A percentile compares a stretch with the other conserved stretches of the same genome.
Evolutionary conservation across 768 basidiomycete species (phyloP).

Genomic region (Tricholomella constricta): DNA sequence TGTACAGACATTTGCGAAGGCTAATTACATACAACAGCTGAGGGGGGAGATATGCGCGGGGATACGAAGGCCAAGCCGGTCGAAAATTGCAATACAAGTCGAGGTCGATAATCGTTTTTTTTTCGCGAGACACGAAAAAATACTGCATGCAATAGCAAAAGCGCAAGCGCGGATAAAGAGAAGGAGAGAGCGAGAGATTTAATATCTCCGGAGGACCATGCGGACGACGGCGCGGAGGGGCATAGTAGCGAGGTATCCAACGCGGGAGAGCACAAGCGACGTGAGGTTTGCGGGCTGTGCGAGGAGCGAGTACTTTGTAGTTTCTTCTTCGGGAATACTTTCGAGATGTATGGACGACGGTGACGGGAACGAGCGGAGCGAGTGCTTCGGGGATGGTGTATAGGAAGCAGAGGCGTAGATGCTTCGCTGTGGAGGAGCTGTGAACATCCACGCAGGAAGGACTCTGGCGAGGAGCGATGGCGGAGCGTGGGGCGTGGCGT

Average conservation of each 20-base stretch:
- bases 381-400: constrained; percentile 15
- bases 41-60: too few relatives aligned
- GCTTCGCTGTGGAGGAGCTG: neutral
- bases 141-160: neutral
- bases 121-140: too few relatives aligned
- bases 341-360: constrained; percentile 20
- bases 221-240: constrained; percentile 34
- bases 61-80: too few relatives aligned
- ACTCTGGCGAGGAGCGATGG: constrained; percentile 10
- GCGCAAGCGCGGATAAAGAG: too few relatives aligned
- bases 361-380: constrained; percentile 20
- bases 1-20: too few relatives aligned
- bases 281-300: constrained; percentile 17
- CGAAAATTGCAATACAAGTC: neutral
- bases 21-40: too few relatives aligned
- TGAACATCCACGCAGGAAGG: constrained; percentile 13
- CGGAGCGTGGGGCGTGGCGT: neutral
- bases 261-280: constrained; percentile 26
- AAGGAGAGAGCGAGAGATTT: neutral
- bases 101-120: too few relatives aligned
- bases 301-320: constrained; percentile 12
- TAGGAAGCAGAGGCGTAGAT: constrained; percentile 5
- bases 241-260: constrained; percentile 31
- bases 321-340: constrained; percentile 25
- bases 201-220: constrained; percentile 36